Conservation (phyloP, 2,329 filamentous ascomycete species). For the Sporothrix euskadiensis region DNA sequence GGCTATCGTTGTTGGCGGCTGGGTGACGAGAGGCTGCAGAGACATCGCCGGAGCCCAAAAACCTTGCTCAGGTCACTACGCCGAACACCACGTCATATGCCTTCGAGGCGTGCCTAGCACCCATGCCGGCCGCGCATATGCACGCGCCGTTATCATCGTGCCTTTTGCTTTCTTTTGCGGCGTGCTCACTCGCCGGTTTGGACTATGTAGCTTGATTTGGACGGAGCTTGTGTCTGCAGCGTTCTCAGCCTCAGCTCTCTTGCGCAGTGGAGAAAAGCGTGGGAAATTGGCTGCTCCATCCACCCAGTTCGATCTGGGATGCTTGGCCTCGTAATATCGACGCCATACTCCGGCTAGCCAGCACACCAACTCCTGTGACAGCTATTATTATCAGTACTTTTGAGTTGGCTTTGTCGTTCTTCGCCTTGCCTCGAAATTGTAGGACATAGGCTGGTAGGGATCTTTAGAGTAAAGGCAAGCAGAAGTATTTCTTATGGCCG, state of each 20-base stretch:
- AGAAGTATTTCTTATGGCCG: not conserved
- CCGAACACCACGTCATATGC: slow-evolving; percentile 11
- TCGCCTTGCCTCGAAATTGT: not conserved
- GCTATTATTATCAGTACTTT: slow-evolving; percentile 11
- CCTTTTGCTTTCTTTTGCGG: not conserved
- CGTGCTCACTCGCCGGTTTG: not conserved
- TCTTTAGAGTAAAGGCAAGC: not conserved
- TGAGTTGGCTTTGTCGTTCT: not conserved
- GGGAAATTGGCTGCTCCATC: slow-evolving; percentile 31
- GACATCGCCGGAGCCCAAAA: not conserved
- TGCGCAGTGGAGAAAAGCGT: slow-evolving; percentile 25
- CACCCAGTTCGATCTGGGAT: slow-evolving; percentile 17
- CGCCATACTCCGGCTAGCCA: slow-evolving; percentile 15
- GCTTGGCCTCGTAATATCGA: slow-evolving; percentile 14
- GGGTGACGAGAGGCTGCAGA: not conserved
- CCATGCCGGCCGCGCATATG: not conserved
- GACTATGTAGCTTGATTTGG: not conserved
- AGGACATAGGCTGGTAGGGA: too few relatives aligned
- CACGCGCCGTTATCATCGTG: slow-evolving; percentile 4
- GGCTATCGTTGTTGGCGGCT: not conserved
- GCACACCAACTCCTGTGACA: slow-evolving; percentile 5
- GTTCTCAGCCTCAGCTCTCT: slow-evolving; percentile 26
- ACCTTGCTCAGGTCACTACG: not conserved
- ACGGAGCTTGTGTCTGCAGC: slow-evolving; percentile 17
- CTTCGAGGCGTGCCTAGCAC: not conserved